Conservation (phyloP, 2,329 filamentous ascomycete genomes). For the Stachybotrys chartarum region DNA sequence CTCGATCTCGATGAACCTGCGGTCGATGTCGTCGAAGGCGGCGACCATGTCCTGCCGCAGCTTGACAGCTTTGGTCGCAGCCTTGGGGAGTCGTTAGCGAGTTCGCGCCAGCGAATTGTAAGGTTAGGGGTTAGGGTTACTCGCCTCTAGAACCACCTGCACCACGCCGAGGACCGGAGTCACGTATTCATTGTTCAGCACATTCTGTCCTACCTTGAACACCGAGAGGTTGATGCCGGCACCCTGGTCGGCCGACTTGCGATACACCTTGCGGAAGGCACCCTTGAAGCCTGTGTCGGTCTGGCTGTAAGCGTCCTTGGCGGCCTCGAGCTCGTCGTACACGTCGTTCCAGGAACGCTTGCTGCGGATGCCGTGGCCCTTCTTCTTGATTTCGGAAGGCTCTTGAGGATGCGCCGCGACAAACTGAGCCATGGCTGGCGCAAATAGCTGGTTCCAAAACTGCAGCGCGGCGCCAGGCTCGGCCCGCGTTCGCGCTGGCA, state of each 20-base stretch:
- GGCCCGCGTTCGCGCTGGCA: neutral
- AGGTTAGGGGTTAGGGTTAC: neutral
- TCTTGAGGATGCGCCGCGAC: neutral
- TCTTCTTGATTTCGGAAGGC: neutral
- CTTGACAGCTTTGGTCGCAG: neutral
- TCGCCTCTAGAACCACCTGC: neutral
- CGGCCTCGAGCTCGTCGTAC: neutral
- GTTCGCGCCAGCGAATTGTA: neutral
- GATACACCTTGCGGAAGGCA: neutral
- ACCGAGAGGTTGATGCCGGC: neutral
- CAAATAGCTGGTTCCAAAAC: neutral
- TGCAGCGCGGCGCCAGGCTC: neutral
- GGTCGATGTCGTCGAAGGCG: neutral
- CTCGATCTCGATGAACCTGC: neutral
- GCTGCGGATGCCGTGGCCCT: neutral
- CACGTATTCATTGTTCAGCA: neutral
- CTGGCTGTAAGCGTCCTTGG: neutral
- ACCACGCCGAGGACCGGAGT: neutral
- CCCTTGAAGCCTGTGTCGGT: neutral
- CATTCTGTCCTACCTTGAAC: neutral
- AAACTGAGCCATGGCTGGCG: neutral
- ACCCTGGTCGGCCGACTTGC: neutral
- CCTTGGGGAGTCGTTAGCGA: neutral
- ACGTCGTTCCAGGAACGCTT: neutral
- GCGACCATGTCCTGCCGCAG: neutral